Evolutionary conservation across 306 rosid genomes (phyloP), one percentile per base, ranked within the genome.

Genomic region (Vigna unguiculata): DNA sequence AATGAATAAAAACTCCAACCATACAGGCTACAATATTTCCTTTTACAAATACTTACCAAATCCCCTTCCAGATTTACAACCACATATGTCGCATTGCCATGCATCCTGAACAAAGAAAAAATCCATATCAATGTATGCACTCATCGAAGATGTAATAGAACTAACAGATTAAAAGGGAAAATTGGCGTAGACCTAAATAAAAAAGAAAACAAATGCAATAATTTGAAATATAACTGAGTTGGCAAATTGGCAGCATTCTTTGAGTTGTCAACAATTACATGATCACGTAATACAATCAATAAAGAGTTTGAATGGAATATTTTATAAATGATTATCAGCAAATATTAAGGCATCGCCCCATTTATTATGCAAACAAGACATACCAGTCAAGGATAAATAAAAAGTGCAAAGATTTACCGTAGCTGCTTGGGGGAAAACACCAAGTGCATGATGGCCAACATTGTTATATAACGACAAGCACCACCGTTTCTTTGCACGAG

Each of bases 11-110:
- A 11, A 2, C 10, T 2, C 36, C 22, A 43, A 13, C 17, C 36
- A 65, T 10, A 64, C 6, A 59, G 48, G 41, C 43, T 38, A 12
- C 21, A 30, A 71, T 65, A 72, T 54, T 54, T 21, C 13, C 13
- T 19, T 55, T 19, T 65, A 9, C 5, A 38, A 2, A 30, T 71
- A 75, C 93, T 88, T 87, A 96, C 99, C 97, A 85, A 96, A 96
- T 41, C 99, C 99, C 87, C 90, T 87, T 87, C 99, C 99, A 77
- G 99, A 96, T 88, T 93, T 96, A 34, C 94, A 87, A 60, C 93
- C 94, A 46, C 99, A 96, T 54, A 96, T 85, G 81, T 89, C 99
- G 30, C 99, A 96, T 6, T 89, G 99, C 98, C 99, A 96, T 19
- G 97, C 94, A 86, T 89, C 96, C 99, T 96, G 85, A 67, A 69